Percentiles rank a stretch among this genome's conserved stretches.
These are phyloP conservation scores for Speleostelium caveatum DNA, from an alignment of 78 protist genomes.

Conservation along the genomic window DNA sequence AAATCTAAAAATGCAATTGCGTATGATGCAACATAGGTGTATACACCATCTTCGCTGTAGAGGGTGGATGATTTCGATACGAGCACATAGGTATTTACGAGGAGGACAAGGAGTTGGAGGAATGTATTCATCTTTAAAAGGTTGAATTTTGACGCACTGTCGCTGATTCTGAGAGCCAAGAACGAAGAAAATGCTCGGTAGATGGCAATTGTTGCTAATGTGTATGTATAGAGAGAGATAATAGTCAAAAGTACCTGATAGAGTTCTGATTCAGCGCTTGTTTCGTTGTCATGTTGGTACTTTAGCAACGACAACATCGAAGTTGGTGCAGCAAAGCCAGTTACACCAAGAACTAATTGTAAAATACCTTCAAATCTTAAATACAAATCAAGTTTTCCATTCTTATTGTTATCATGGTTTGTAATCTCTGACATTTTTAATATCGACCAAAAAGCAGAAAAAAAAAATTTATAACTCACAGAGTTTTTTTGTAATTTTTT, in stretches of 20 bases:
- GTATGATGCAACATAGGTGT: neutral
- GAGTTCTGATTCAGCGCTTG: neutral
- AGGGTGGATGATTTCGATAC: neutral
- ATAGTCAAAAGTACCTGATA: neutral
- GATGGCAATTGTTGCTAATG: neutral
- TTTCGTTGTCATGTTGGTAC: neutral
- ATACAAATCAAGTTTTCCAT: conserved; percentile 9
- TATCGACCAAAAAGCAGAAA: too few relatives aligned
- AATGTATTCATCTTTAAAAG: too few relatives aligned
- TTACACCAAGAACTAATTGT: conserved; percentile 8
- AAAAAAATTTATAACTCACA: too few relatives aligned
- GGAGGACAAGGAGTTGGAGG: neutral
- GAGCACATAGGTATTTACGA: neutral
- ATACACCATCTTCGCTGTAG: neutral
- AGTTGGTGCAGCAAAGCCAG: conserved; percentile 20
- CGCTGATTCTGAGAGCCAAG: neutral
- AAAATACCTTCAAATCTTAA: conserved; percentile 39
- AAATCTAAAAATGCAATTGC: too few relatives aligned
- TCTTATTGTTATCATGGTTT: neutral
- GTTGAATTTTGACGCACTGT: too few relatives aligned
- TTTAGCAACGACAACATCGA: conserved; percentile 3
- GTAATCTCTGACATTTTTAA: too few relatives aligned
- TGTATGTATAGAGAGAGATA: neutral
- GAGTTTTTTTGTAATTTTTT: too few relatives aligned
- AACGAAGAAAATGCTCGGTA: conserved; percentile 1